Base-by-base conservation (phyloP, 768 basidiomycete species). In the Suillus sp. region DNA sequence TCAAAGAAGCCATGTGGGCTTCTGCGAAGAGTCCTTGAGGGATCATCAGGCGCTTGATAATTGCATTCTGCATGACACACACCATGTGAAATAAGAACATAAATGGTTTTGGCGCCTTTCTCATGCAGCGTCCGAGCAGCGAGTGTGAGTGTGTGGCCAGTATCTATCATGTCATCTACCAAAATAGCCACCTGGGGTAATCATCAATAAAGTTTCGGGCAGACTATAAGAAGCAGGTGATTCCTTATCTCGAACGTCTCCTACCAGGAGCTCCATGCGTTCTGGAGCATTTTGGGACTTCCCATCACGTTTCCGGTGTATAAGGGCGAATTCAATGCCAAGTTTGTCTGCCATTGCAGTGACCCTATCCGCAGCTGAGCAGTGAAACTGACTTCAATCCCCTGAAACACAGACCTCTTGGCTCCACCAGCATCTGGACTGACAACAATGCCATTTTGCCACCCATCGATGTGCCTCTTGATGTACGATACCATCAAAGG, bases 121-220 rank as follows among this genome's bases (percentile, higher is more conserved):
- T 97, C 95, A 56, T 89, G 81, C 53, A 99, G 81, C n/a, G 93
- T 92, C 51, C 86, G 85, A 8, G 88, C 88, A 13, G 97, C 97
- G 16, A 96, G 79, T 16, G 86, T 81, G 34, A 99, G 82, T n/a
- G 97, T 99, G 42, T 81, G 84, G 14, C 96, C 96, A 6, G 93
- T 94, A 74, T 99, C 97, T 71, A 97, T 91, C 96, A 99, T 99
- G 72, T 99, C 97, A 74, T 99, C 97, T 38, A 99, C 93, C 53
- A 99, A 84, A 71, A 99, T 93, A 43, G 93, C 95, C 60, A 95
- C 84, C 91, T 95, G 61, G 7, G 55, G 3, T 11, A 43, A 53
- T 38, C 16, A 25, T 54, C 56, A 47, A 62, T 64, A 57, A 64
- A 65, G 22, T 10, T 57, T 14, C 56, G 25, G 11, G 10, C 0